phyloP scores from a whole-genome alignment of 306 rosid genomes.

The Dryas drummondii region DNA sequence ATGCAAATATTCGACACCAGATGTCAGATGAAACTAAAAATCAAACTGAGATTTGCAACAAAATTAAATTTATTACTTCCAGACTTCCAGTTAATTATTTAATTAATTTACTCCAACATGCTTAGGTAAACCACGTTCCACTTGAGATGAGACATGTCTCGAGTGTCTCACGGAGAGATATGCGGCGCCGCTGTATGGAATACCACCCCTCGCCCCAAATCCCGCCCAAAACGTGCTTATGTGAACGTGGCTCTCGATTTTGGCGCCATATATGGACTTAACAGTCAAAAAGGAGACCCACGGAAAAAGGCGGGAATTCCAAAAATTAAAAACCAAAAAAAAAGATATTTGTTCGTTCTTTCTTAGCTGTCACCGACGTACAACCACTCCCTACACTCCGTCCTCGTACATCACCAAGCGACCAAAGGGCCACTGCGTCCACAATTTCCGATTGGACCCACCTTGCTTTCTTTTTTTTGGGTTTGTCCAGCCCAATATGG shows the following conservation, averaged over 20 bases:
- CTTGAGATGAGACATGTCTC: slow-evolving; percentile 33
- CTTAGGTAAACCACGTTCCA: slow-evolving; percentile 18
- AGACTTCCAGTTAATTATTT: not conserved
- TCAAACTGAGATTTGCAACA: not conserved
- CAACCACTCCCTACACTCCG: not conserved
- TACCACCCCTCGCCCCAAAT: not conserved
- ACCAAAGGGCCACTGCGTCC: slow-evolving; percentile 6
- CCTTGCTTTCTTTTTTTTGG: not conserved
- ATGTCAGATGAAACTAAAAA: not conserved
- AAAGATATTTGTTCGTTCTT: not conserved
- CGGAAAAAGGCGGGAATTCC: slow-evolving; percentile 37
- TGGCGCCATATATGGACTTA: slow-evolving; percentile 38
- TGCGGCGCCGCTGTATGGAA: slow-evolving; percentile 43
- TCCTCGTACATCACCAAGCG: slow-evolving; percentile 30
- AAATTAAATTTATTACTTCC: not conserved
- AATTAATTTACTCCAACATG: slow-evolving; percentile 18
- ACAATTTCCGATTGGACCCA: not conserved
- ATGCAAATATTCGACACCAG: slow-evolving; percentile 8
- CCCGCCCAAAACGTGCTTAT: not conserved
- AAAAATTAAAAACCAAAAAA: not conserved
- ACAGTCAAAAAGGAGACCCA: slow-evolving; percentile 47
- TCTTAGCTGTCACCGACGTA: slow-evolving; percentile 37
- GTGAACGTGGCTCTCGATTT: slow-evolving; percentile 32
- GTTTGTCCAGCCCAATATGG: not conserved
- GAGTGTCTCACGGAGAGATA: slow-evolving; percentile 38